These are phyloP conservation scores for Nitzschia sp. DNA, from an alignment of 108 stramenopile genomes.

Conservation along the genomic window DNA sequence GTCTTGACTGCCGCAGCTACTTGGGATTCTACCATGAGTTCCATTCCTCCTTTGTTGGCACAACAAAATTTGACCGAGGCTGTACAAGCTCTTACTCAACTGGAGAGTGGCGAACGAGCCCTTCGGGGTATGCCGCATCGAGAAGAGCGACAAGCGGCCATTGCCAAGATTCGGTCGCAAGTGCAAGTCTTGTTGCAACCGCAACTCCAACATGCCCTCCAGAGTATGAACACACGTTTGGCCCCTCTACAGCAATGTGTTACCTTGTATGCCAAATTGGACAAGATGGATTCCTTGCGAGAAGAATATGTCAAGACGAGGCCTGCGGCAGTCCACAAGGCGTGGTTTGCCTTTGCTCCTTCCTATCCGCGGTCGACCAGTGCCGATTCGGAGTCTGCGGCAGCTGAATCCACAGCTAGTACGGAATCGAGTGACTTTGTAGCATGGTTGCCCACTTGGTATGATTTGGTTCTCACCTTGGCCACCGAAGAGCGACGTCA, in stretches of 20 bases:
- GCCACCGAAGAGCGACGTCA: constrained; percentile 71
- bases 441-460: constrained; percentile 75
- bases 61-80: constrained; percentile 60
- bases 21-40: constrained; percentile 70
- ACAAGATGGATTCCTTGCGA: constrained; percentile 67
- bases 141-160: constrained; percentile 52
- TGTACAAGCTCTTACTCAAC: constrained; percentile 53
- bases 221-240: constrained; percentile 66
- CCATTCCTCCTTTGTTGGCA: constrained; percentile 57
- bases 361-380: constrained; percentile 1
- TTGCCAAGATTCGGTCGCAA: constrained; percentile 57
- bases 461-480: constrained; percentile 61
- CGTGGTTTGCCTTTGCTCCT: constrained; percentile 66
- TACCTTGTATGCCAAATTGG: constrained; percentile 59
- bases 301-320: constrained; percentile 81
- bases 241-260: constrained; percentile 80
- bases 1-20: constrained; percentile 73
- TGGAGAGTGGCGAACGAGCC: constrained; percentile 68
- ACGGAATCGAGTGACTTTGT: constrained; percentile 34
- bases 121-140: constrained; percentile 70
- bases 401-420: constrained; percentile 2
- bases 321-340: constrained; percentile 56
- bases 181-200: constrained; percentile 70
- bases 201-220: constrained; percentile 70
- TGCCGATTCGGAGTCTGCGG: constrained; percentile 13